These are phyloP conservation scores for Elongisporangium undulatum DNA, from an alignment of 352 stramenopile species.

Conservation along the genomic window DNA sequence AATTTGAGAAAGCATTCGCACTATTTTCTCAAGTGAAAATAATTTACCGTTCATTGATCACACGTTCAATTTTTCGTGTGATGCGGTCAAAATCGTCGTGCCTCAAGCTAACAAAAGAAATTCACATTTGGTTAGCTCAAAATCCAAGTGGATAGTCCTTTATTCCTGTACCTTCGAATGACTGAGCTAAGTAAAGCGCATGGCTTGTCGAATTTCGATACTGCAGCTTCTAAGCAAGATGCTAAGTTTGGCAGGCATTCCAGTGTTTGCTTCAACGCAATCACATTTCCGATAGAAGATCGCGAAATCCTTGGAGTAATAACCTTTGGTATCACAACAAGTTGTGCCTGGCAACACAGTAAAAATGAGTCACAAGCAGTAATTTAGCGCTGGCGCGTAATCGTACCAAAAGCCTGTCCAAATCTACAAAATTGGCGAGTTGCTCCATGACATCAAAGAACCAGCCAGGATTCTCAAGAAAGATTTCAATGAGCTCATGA, in stretches of 20 bases:
- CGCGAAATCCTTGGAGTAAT: constrained; percentile 65
- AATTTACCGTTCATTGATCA: constrained; percentile 70
- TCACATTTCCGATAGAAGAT: constrained; percentile 72
- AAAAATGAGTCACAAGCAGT: constrained; percentile 1
- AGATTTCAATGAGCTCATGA: constrained; percentile 66
- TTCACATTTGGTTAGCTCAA: constrained; percentile 6
- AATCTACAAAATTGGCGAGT: constrained; percentile 60
- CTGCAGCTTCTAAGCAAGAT: constrained; percentile 36
- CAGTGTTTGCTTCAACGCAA: constrained; percentile 82
- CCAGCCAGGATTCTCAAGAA: constrained; percentile 75
- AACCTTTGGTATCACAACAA: constrained; percentile 75
- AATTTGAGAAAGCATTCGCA: constrained; percentile 1
- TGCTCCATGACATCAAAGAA: constrained; percentile 82
- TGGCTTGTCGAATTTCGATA: constrained; percentile 21
- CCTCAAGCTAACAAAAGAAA: constrained; percentile 26
- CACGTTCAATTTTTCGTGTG: constrained; percentile 54
- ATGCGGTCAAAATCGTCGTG: constrained; percentile 53
- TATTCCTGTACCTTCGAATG: constrained; percentile 34
- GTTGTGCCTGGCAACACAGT: constrained; percentile 35
- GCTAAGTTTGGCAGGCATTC: constrained; percentile 56
- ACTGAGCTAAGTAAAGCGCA: constrained; percentile 61
- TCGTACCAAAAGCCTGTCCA: constrained; percentile 69
- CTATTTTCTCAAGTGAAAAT: background rate
- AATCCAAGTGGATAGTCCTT: background rate
- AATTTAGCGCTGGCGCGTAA: background rate